These are phyloP conservation scores for Leishmania amazonensis DNA, from an alignment of 208 protist species.

Conservation along the genomic window DNA sequence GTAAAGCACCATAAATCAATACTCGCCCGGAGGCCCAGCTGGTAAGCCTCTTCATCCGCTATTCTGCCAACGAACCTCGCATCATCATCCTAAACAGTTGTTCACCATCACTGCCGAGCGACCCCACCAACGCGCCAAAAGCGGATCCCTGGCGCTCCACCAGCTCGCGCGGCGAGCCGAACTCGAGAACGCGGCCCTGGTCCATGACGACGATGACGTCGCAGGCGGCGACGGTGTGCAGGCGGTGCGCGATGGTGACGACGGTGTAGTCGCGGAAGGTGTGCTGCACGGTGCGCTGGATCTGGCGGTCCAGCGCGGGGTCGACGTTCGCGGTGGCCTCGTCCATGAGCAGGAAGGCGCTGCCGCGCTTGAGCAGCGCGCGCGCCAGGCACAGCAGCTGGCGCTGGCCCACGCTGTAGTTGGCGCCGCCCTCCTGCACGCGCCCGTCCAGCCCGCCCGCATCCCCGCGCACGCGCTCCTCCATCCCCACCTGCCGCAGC, in stretches of 20 bases:
- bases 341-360: constrained; percentile 75
- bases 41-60: not conserved
- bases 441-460: constrained; percentile 36
- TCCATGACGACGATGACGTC: constrained; percentile 73
- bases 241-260: constrained; percentile 69
- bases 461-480: constrained; percentile 29
- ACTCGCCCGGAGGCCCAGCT: too few relatives aligned
- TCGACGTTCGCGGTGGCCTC: constrained; percentile 79
- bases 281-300: constrained; percentile 53
- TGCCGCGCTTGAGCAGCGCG: constrained; percentile 61
- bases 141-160: constrained; percentile 36
- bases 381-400: constrained; percentile 79
- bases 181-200: constrained; percentile 27
- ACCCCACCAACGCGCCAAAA: constrained; percentile 32
- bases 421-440: constrained; percentile 65
- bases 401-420: constrained; percentile 78
- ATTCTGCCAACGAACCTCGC: not conserved
- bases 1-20: not conserved
- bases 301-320: constrained; percentile 50
- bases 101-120: not conserved
- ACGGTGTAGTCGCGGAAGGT: constrained; percentile 62
- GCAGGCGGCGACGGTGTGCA: constrained; percentile 70
- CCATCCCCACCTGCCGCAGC: constrained; percentile 55
- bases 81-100: not conserved
- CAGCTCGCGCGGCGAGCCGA: constrained; percentile 26